These are phyloP conservation scores for Excoecaria agallocha DNA, from an alignment of 345 rosid species.

Conservation along the genomic window DNA sequence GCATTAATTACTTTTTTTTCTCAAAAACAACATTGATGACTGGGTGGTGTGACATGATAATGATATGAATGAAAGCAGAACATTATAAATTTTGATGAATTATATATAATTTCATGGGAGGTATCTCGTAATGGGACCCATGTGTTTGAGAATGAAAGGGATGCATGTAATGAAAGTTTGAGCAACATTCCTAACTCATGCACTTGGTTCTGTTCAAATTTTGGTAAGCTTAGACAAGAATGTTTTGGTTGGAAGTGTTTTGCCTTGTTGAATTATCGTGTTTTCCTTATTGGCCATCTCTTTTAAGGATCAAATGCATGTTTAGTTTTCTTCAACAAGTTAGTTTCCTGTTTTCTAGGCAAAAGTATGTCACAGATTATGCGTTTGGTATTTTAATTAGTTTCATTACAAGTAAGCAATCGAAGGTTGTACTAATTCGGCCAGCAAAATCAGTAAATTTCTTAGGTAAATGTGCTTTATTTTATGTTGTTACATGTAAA, in stretches of 20 bases:
- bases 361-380: not conserved
- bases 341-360: not conserved
- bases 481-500: too few relatives aligned
- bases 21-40: not conserved
- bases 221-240: not conserved
- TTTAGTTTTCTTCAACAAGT: not conserved
- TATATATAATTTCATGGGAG: not conserved
- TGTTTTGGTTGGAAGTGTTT: not conserved
- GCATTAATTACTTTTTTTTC: not conserved
- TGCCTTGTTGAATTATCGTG: not conserved
- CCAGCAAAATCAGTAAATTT: not conserved
- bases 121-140: too few relatives aligned
- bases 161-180: not conserved
- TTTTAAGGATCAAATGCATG: not conserved
- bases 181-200: not conserved
- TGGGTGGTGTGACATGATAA: not conserved
- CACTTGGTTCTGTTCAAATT: not conserved
- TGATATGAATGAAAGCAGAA: not conserved
- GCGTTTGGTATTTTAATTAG: not conserved
- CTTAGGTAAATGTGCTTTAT: too few relatives aligned
- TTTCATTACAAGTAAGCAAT: not conserved
- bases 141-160: too few relatives aligned
- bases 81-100: not conserved
- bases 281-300: not conserved
- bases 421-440: not conserved